phyloP scores from a whole-genome alignment of 2,329 filamentous ascomycete genomes.

The Alternaria panax region DNA sequence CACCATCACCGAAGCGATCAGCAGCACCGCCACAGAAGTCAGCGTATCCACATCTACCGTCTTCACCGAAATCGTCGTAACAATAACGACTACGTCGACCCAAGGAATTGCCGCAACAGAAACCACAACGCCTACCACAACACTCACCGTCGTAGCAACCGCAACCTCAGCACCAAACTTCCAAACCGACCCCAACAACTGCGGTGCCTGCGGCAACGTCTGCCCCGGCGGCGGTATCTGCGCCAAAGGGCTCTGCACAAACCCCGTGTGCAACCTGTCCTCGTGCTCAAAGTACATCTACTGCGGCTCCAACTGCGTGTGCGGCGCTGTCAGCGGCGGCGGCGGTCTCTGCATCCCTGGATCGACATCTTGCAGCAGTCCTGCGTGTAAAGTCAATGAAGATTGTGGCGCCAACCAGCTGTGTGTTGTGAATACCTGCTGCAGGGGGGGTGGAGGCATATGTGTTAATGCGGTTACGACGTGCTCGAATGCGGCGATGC shows the following conservation, averaged over 20 bases:
- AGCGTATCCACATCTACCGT: background rate
- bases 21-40: background rate
- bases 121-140: background rate
- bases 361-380: background rate
- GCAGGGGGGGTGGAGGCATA: background rate
- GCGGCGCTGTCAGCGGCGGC: background rate
- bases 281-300: background rate
- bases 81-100: background rate
- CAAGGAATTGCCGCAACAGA: background rate
- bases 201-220: background rate
- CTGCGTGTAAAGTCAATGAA: background rate
- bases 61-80: background rate
- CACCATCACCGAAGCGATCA: background rate
- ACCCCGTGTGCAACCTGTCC: background rate
- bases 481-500: background rate
- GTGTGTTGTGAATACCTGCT: slow-evolving; percentile 1
- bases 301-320: background rate
- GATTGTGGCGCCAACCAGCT: background rate
- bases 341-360: background rate
- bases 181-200: slow-evolving; percentile 1
- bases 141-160: background rate
- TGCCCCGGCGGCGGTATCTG: background rate
- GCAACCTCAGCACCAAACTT: background rate
- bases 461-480: background rate
- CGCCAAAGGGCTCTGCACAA: background rate